Base-by-base conservation (phyloP, 305 asterid genomes). In the Plantago coronopus region DNA sequence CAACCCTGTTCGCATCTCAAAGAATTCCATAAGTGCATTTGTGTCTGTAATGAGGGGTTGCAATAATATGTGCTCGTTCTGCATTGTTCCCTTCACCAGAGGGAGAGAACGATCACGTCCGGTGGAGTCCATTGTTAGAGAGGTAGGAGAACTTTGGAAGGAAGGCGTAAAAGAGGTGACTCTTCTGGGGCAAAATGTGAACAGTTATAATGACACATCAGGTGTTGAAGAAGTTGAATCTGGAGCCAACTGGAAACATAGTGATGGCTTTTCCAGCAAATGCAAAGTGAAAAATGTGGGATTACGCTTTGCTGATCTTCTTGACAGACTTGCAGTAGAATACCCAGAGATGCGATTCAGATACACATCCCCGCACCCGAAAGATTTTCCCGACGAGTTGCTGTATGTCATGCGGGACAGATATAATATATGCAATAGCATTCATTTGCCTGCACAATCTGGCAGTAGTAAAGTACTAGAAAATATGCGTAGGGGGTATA, bases 11-110 rank as follows among this genome's bases (percentile, higher is more conserved):
- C 98, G 98, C 22, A 85, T 91, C 34, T 73, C 98, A 20, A 91
- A 91, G 79, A 87, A 84, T 76, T 84, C 95, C 0, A 84, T 86
- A 49, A 78, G 88, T 71, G 98, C 98, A n/a, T 91, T 91, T 67
- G 98, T 91, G 72, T 91, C 98, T 20, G 75, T 91, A 48, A 91
- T 91, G 98, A 84, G 96, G 82, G 98, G 98, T 42, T 91, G 98
- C 85, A 91, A 91, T 65, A 91, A 91, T 55, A 88, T 88, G 98
- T 91, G 98, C 76, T 86, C 96, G 15, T 91, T 91, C 70, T 91
- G 98, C 83, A 91, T 91, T 57, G 98, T 91, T 62, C 98, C 98
- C 70, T 91, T 91, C 81, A 91, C 98, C 25, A 83, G 98, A 73
- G 98, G 96, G 66, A 78, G 95, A 59, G 98, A 91, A 69, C 71